phyloP scores from a whole-genome alignment of 352 stramenopile species.

The Phytophthora boehmeriae region DNA sequence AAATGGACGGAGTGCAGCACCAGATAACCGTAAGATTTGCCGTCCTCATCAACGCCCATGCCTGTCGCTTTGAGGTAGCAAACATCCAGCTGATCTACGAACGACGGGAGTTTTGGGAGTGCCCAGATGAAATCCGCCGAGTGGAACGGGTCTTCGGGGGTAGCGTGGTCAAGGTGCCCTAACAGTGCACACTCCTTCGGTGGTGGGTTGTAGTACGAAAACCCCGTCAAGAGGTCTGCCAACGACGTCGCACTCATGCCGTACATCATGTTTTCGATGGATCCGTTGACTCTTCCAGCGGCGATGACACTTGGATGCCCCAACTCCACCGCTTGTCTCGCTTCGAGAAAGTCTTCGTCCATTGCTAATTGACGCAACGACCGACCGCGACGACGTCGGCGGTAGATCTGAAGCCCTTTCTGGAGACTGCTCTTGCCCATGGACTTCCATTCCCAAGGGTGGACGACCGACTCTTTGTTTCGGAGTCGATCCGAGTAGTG shows the following conservation, averaged over 20 bases:
- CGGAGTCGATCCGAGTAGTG: constrained; percentile 34
- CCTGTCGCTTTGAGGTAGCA: constrained; percentile 49
- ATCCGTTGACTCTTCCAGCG: constrained; percentile 38
- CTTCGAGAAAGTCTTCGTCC: constrained; percentile 31
- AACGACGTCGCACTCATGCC: constrained; percentile 36
- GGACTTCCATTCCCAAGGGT: constrained; percentile 56
- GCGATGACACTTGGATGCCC: constrained; percentile 46
- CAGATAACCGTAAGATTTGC: constrained; percentile 48
- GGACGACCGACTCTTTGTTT: constrained; percentile 25
- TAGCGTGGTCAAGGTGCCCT: constrained; percentile 28
- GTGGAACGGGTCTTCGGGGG: constrained; percentile 41
- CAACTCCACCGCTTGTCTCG: constrained; percentile 26
- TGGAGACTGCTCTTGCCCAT: constrained; percentile 22
- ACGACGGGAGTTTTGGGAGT: constrained; percentile 18
- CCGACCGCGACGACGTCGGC: constrained; percentile 30
- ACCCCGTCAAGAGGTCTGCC: constrained; percentile 43
- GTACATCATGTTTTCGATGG: constrained; percentile 55
- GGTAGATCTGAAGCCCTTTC: constrained; percentile 50
- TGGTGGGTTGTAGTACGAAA: constrained; percentile 38
- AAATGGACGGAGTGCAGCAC: constrained; percentile 48
- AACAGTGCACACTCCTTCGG: constrained; percentile 49
- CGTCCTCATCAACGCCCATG: constrained; percentile 31
- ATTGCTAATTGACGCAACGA: constrained; percentile 31
- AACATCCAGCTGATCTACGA: constrained; percentile 41
- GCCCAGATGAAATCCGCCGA: constrained; percentile 51